Evolutionary conservation across 2,329 filamentous ascomycete genomes (phyloP).

Genomic region (Coniosporium tulheliwenetii): DNA sequence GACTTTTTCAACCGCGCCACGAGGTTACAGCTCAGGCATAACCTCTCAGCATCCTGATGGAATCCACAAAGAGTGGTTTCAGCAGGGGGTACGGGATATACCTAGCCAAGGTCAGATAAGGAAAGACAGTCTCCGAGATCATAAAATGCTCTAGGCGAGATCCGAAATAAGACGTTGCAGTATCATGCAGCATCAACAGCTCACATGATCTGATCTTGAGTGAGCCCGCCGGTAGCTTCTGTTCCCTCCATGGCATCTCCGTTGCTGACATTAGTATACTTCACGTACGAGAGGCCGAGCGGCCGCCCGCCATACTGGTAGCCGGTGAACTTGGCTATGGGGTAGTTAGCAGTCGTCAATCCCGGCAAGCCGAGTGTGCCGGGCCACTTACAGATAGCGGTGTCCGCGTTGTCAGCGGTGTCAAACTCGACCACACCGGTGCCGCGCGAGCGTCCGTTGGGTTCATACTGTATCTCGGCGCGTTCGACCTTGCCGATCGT

Average conservation of each 20-base stretch:
- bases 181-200: neutral
- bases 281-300: slow-evolving; percentile 83
- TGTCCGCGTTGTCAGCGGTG: slow-evolving; percentile 67
- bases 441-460: slow-evolving; percentile 85
- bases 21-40: no score
- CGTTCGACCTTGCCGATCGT: slow-evolving; percentile 97
- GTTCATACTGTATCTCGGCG: slow-evolving; percentile 98
- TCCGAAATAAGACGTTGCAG: neutral
- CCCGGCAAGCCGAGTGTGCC: neutral
- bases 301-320: slow-evolving; percentile 96
- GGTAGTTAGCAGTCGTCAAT: slow-evolving; percentile 11
- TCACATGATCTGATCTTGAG: slow-evolving; percentile 98
- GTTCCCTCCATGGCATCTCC: slow-evolving; percentile 68
- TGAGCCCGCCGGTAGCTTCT: slow-evolving; percentile 51
- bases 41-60: no score
- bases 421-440: slow-evolving; percentile 96
- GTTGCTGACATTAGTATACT: slow-evolving; percentile 59
- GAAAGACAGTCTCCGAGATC: no score
- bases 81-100: no score
- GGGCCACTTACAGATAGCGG: slow-evolving; percentile 52
- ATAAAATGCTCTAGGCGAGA: no score
- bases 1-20: no score
- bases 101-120: no score
- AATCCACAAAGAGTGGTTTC: no score
- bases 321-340: slow-evolving; percentile 71